phyloP scores from a whole-genome alignment of 306 rosid genomes.

The Quercus rubra region DNA sequence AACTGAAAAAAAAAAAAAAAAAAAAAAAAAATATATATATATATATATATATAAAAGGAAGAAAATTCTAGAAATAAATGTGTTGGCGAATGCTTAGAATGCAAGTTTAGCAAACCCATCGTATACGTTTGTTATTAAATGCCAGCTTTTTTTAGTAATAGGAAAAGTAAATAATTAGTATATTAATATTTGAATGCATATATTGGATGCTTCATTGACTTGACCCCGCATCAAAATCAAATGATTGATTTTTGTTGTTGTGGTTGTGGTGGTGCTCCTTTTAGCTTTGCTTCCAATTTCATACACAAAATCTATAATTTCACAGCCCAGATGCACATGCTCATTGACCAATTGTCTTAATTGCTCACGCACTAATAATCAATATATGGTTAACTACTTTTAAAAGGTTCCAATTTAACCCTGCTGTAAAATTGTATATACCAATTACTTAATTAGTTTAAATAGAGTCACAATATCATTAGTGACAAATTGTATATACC shows the following conservation, averaged over 20 bases:
- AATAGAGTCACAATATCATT: too few species aligned
- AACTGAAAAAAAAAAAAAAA: background rate
- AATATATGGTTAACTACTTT: background rate
- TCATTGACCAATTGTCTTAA: background rate
- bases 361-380: background rate
- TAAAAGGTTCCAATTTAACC: too few species aligned
- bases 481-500: too few species aligned
- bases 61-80: background rate
- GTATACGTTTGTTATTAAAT: background rate
- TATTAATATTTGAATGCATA: background rate
- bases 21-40: too few species aligned
- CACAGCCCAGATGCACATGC: background rate
- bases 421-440: too few species aligned
- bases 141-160: too few species aligned
- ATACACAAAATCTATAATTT: background rate
- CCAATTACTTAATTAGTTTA: too few species aligned
- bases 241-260: background rate
- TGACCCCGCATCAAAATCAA: conserved; percentile 11
- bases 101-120: conserved; percentile 22
- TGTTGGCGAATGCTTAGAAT: conserved; percentile 23
- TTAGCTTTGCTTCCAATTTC: conserved; percentile 43
- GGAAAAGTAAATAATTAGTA: too few species aligned
- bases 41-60: background rate
- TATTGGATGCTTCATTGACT: conserved; percentile 29
- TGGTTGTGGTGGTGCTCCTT: background rate